phyloP scores from a whole-genome alignment of 257 asterid species.

The Echium plantagineum region DNA sequence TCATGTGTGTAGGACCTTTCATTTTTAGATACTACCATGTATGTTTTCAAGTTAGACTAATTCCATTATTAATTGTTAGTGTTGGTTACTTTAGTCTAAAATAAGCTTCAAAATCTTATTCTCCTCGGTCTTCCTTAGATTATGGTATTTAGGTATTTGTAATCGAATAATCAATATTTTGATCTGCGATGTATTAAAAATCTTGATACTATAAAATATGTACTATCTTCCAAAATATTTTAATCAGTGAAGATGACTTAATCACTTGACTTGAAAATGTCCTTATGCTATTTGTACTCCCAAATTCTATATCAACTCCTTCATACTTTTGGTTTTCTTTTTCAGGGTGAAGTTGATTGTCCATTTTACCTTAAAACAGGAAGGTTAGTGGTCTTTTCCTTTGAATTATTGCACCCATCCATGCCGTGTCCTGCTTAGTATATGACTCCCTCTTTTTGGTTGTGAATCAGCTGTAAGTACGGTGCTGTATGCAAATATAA shows the following conservation, averaged over 20 bases:
- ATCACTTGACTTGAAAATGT: background rate
- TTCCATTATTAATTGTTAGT: too few species aligned
- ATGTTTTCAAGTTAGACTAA: too few species aligned
- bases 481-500: constrained; percentile 88
- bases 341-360: constrained; percentile 95
- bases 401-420: constrained; percentile 8
- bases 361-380: constrained; percentile 98
- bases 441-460: constrained; percentile 7
- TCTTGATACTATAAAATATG: too few species aligned
- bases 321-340: constrained; percentile 14
- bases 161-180: background rate
- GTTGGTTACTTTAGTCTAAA: background rate
- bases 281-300: background rate
- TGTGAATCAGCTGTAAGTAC: constrained; percentile 76
- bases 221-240: background rate
- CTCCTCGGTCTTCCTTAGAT: background rate
- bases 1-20: too few species aligned
- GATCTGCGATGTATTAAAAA: background rate
- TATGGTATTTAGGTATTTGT: background rate
- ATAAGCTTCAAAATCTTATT: background rate
- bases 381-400: constrained; percentile 45
- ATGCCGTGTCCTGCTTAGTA: constrained; percentile 3
- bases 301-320: constrained; percentile 4
- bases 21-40: background rate
- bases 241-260: background rate